phyloP scores from a whole-genome alignment of 2,329 filamentous ascomycete genomes.

The Arthrinium phaeospermum region DNA sequence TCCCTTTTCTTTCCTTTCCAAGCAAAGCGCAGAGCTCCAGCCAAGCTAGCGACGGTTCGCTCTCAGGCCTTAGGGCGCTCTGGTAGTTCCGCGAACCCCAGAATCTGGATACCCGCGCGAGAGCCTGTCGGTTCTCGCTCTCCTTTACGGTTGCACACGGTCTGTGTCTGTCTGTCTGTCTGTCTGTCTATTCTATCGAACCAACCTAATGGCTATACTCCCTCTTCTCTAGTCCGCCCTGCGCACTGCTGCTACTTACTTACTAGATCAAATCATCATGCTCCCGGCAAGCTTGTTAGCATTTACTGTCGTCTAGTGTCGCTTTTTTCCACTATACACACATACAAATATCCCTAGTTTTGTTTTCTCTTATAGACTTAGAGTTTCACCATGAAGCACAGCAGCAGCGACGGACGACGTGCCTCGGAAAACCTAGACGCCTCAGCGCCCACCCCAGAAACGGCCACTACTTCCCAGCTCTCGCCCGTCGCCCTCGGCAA shows the following conservation, averaged over 20 bases:
- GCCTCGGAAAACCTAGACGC: conserved; percentile 4
- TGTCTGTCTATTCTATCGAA: background rate
- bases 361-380: background rate
- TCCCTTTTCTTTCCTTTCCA: background rate
- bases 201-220: background rate
- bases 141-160: background rate
- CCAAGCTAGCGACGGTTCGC: background rate
- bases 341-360: background rate
- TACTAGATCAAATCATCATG: background rate
- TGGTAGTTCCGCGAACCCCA: conserved; percentile 18
- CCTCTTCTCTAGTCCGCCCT: background rate
- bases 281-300: background rate
- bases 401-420: background rate
- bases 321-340: background rate
- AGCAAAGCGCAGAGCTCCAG: background rate
- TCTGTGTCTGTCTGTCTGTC: background rate
- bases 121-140: conserved; percentile 21
- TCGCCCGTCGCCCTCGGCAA: conserved; percentile 7
- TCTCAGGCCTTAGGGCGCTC: background rate
- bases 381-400: background rate
- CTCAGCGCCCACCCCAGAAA: background rate
- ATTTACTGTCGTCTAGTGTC: background rate
- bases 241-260: background rate
- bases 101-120: conserved; percentile 18
- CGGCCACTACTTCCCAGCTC: background rate